Evolutionary conservation across 352 stramenopile species (phyloP).

Genomic region (Pythium biforme): DNA sequence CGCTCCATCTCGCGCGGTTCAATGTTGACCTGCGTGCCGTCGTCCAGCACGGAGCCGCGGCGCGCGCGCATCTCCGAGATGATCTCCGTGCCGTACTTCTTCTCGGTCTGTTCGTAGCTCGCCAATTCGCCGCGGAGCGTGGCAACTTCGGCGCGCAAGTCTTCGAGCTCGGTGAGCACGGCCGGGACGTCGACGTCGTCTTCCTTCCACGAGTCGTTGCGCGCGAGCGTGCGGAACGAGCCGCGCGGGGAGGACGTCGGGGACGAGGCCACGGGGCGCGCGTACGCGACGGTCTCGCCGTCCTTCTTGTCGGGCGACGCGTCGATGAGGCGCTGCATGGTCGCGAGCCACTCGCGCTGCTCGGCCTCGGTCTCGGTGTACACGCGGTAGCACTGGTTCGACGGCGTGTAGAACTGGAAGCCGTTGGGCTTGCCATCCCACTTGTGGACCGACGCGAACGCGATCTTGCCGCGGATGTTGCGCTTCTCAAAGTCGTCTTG

Average conservation of each 20-base stretch:
- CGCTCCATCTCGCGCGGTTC: slow-evolving; percentile 83
- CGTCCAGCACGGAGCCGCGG: slow-evolving; percentile 69
- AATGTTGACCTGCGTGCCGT: slow-evolving; percentile 77
- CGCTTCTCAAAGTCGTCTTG: slow-evolving; percentile 72
- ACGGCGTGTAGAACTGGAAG: slow-evolving; percentile 87
- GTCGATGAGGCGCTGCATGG: slow-evolving; percentile 74
- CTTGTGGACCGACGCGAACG: slow-evolving; percentile 74
- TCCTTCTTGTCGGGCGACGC: slow-evolving; percentile 65
- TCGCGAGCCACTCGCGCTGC: slow-evolving; percentile 60
- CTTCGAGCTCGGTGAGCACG: slow-evolving; percentile 69
- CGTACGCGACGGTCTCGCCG: slow-evolving; percentile 59
- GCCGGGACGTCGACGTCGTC: slow-evolving; percentile 68
- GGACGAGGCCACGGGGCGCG: slow-evolving; percentile 65
- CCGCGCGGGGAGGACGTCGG: slow-evolving; percentile 56
- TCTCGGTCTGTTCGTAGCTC: slow-evolving; percentile 78
- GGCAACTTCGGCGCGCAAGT: slow-evolving; percentile 68
- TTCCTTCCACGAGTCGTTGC: slow-evolving; percentile 77
- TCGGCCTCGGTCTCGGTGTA: slow-evolving; percentile 78
- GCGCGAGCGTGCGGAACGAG: slow-evolving; percentile 34
- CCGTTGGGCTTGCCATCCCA: slow-evolving; percentile 86
- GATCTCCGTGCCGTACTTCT: slow-evolving; percentile 64
- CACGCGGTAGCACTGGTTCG: slow-evolving; percentile 83
- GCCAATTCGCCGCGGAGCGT: slow-evolving; percentile 70
- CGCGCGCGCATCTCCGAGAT: slow-evolving; percentile 48
- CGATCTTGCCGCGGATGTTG: slow-evolving; percentile 79